Percentiles rank a stretch among this genome's conserved stretches.
These are phyloP conservation scores for Brassica cretica DNA, from an alignment of 345 rosid genomes.

Conservation along the genomic window DNA sequence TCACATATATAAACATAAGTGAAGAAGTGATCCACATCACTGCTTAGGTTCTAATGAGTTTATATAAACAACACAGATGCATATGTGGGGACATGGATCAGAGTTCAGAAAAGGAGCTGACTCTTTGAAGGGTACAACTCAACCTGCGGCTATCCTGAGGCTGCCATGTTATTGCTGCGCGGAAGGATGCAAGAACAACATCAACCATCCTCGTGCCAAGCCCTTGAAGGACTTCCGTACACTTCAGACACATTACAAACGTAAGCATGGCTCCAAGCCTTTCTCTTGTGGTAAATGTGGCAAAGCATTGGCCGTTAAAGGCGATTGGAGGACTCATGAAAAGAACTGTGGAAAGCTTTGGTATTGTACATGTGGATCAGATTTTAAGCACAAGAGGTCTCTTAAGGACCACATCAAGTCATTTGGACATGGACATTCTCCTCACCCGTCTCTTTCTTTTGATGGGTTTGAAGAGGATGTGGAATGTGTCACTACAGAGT, in stretches of 20 bases:
- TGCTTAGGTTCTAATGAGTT: not conserved
- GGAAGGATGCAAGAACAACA: slow-evolving; percentile 92
- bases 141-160: slow-evolving; percentile 86
- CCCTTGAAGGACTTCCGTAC: slow-evolving; percentile 94
- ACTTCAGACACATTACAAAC: slow-evolving; percentile 97
- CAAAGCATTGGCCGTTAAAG: slow-evolving; percentile 88
- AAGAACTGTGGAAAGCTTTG: slow-evolving; percentile 97
- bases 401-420: slow-evolving; percentile 90
- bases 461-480: slow-evolving; percentile 36
- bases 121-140: slow-evolving; percentile 75
- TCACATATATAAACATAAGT: not conserved
- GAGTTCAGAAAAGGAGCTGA: slow-evolving; percentile 95
- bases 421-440: slow-evolving; percentile 79
- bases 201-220: slow-evolving; percentile 84
- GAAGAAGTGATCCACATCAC: not conserved
- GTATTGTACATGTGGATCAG: slow-evolving; percentile 95
- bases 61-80: slow-evolving; percentile 59
- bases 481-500: slow-evolving; percentile 41
- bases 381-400: slow-evolving; percentile 95
- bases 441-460: slow-evolving; percentile 38
- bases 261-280: slow-evolving; percentile 93
- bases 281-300: slow-evolving; percentile 91
- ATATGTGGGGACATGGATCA: slow-evolving; percentile 99
- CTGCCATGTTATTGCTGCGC: slow-evolving; percentile 96
- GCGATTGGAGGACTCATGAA: slow-evolving; percentile 99